Evolutionary conservation across 1,284 basidiomycete species (phyloP).

Genomic region (Taiwanofungus camphoratus): DNA sequence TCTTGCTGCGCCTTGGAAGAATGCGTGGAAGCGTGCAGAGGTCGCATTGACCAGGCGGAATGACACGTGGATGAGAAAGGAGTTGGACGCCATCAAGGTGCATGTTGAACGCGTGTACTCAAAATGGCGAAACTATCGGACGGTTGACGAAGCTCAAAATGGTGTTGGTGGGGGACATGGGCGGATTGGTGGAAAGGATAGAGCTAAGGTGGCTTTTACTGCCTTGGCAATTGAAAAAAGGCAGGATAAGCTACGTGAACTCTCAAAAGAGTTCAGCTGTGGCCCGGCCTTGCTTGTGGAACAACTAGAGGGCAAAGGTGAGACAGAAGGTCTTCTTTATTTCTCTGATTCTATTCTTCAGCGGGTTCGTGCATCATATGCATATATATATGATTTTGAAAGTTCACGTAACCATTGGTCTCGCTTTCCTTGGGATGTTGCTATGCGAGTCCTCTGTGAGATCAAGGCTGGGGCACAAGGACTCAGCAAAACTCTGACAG

Average conservation of each 20-base stretch:
- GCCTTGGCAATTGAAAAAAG: conserved; percentile 37
- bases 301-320: neutral
- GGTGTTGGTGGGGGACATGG: neutral
- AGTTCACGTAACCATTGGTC: conserved; percentile 22
- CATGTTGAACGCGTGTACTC: conserved; percentile 26
- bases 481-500: conserved; percentile 8
- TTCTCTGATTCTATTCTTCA: conserved; percentile 26
- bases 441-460: conserved; percentile 41
- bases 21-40: conserved; percentile 24
- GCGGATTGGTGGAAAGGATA: neutral
- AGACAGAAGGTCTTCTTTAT: conserved; percentile 5
- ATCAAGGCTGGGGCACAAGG: conserved; percentile 38
- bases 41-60: conserved; percentile 6
- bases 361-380: conserved; percentile 46
- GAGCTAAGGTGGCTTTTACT: conserved; percentile 29
- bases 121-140: conserved; percentile 24
- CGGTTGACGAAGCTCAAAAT: conserved; percentile 7
- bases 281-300: conserved; percentile 11
- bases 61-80: conserved; percentile 13
- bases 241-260: conserved; percentile 39
- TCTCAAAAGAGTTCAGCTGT: conserved; percentile 36
- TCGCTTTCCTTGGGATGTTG: conserved; percentile 49
- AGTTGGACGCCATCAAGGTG: conserved; percentile 23
- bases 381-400: conserved; percentile 38
- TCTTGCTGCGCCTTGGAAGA: conserved; percentile 34